A percentile compares a stretch with the other conserved stretches of the same genome.
Evolutionary conservation across 192 early-diverging fungal species (phyloP).

Genomic region (Coemansia guatemalensis): DNA sequence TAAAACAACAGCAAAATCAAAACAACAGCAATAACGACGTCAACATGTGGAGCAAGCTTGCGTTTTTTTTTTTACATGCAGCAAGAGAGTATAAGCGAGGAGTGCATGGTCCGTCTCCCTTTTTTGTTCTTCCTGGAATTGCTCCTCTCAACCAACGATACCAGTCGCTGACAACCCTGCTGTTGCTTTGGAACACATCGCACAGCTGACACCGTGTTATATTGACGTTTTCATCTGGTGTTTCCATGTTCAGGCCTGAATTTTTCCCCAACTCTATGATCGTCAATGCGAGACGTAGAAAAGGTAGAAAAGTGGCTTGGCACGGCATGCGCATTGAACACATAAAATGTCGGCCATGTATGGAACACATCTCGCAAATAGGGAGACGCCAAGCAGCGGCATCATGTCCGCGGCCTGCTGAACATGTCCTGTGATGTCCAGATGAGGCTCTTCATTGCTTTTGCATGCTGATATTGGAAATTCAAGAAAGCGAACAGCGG

Average conservation of each 20-base stretch:
- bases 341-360: background rate
- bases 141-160: background rate
- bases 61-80: background rate
- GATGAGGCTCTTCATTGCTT: background rate
- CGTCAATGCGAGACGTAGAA: slow-evolving; percentile 1
- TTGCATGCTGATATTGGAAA: background rate
- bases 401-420: background rate
- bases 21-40: background rate
- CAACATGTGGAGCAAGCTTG: background rate
- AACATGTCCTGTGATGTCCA: background rate
- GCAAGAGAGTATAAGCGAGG: background rate
- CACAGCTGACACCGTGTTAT: background rate
- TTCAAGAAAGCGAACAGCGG: background rate
- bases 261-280: background rate
- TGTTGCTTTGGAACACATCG: background rate
- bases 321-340: background rate
- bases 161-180: background rate
- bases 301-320: background rate
- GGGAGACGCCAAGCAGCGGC: background rate
- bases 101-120: background rate
- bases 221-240: background rate
- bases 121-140: background rate
- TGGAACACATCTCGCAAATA: background rate
- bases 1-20: background rate
- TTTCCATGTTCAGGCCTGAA: background rate